phyloP scores from a whole-genome alignment of 345 rosid genomes.

The Eutrema heterophyllum region DNA sequence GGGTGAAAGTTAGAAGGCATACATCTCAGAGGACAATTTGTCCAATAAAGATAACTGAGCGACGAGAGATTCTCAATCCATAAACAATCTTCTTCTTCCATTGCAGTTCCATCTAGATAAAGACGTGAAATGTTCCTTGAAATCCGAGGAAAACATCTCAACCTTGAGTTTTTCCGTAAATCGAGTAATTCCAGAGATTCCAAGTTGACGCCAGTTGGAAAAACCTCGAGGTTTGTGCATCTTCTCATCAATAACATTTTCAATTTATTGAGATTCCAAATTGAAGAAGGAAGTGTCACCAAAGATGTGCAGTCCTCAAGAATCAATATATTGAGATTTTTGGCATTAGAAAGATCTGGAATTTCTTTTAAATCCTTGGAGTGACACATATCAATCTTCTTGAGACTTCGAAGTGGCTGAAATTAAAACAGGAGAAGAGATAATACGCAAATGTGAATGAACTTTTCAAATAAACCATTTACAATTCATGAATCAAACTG shows the following conservation, averaged over 20 bases:
- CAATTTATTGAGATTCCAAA: not conserved
- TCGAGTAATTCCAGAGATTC: not conserved
- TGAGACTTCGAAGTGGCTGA: no score
- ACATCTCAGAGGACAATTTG: no score
- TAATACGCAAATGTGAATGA: no score
- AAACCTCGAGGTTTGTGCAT: not conserved
- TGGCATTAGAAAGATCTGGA: no score
- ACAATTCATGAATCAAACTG: no score
- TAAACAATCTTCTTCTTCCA: not conserved
- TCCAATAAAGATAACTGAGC: no score
- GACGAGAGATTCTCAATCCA: not conserved
- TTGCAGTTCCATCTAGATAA: not conserved
- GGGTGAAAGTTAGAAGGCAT: no score
- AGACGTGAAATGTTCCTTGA: not conserved
- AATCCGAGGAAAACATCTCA: not conserved
- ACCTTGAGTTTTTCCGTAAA: not conserved
- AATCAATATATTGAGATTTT: no score
- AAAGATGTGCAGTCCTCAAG: not conserved
- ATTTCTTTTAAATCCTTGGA: no score
- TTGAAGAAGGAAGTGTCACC: not conserved
- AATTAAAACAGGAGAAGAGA: no score
- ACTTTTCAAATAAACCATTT: no score
- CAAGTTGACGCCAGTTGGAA: not conserved
- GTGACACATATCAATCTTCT: no score
- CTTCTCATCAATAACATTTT: not conserved